phyloP scores from a whole-genome alignment of 2,329 filamentous ascomycete genomes.

The Aspergillus arachidicola region DNA sequence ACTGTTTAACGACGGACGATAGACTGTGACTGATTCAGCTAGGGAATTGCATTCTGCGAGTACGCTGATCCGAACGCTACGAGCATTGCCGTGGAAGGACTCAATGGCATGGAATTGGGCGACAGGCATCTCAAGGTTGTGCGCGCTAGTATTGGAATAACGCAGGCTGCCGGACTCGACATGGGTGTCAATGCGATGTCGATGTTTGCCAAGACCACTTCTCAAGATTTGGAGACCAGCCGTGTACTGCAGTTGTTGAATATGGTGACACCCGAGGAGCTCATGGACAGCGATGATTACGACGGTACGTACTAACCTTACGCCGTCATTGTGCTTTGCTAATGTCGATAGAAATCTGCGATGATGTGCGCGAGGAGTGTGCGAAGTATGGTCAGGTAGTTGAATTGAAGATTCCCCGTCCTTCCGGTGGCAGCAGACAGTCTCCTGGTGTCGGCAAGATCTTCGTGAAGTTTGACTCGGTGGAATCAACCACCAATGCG shows the following conservation, averaged over 20 bases:
- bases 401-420: constrained; percentile 91
- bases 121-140: constrained; percentile 82
- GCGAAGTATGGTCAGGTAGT: constrained; percentile 82
- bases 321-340: constrained; percentile 3
- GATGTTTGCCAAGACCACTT: constrained; percentile 89
- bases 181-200: constrained; percentile 98
- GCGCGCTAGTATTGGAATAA: constrained; percentile 88
- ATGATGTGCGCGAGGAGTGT: constrained; percentile 93
- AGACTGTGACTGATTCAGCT: constrained; percentile 16
- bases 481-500: constrained; percentile 79
- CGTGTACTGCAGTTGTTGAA: constrained; percentile 91
- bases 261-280: constrained; percentile 96
- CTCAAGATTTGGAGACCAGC: constrained; percentile 74
- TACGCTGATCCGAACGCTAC: constrained; percentile 77
- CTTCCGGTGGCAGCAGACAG: constrained; percentile 78
- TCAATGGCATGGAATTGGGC: constrained; percentile 92
- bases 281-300: constrained; percentile 92
- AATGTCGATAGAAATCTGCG: constrained; percentile 76
- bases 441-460: constrained; percentile 95
- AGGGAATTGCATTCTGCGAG: constrained; percentile 97
- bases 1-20: constrained; percentile 30
- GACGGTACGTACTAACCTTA: constrained; percentile 64
- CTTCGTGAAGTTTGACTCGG: constrained; percentile 85
- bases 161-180: constrained; percentile 88
- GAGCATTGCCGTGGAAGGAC: constrained; percentile 81